These are phyloP conservation scores for Evernia prunastri DNA, from an alignment of 495 filamentous ascomycete species.

Conservation along the genomic window DNA sequence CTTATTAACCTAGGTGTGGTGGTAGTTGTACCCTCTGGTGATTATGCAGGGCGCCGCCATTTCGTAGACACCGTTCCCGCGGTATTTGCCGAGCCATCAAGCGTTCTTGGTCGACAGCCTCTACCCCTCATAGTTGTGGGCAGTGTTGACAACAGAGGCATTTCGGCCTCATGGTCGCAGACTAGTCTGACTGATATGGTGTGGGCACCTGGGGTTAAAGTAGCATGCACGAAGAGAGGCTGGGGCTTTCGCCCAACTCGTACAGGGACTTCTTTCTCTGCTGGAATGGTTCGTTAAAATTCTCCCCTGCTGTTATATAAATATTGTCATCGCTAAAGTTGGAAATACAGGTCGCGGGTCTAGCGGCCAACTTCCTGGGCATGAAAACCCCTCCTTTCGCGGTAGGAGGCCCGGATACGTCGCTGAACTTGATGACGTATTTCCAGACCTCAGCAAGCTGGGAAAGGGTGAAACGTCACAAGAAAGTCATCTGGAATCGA, in stretches of 20 bases:
- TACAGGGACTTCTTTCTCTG: slow-evolving; percentile 15
- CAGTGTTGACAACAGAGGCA: slow-evolving; percentile 1
- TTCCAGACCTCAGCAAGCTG: slow-evolving; percentile 6
- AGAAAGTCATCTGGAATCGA: slow-evolving; percentile 11
- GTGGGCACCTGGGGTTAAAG: slow-evolving; percentile 10
- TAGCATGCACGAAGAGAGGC: neutral
- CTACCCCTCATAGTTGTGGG: slow-evolving; percentile 11
- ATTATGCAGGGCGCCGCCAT: neutral
- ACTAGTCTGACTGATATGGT: neutral
- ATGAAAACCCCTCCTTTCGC: slow-evolving; percentile 9
- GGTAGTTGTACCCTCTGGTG: slow-evolving; percentile 14
- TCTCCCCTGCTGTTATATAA: neutral
- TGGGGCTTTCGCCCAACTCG: neutral
- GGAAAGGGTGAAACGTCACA: neutral
- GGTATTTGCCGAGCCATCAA: neutral
- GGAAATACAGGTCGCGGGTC: slow-evolving; percentile 9
- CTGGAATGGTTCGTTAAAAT: slow-evolving; percentile 4
- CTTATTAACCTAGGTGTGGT: neutral
- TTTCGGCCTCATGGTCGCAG: slow-evolving; percentile 7
- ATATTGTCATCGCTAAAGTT: neutral
- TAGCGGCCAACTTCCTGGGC: slow-evolving; percentile 17
- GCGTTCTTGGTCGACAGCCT: too few species aligned
- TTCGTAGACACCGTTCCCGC: slow-evolving; percentile 6
- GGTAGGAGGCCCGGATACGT: neutral
- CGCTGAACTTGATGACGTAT: slow-evolving; percentile 1